These are phyloP conservation scores for Trichophyton schoenleinii DNA, from an alignment of 2,329 filamentous ascomycete species.

Conservation along the genomic window DNA sequence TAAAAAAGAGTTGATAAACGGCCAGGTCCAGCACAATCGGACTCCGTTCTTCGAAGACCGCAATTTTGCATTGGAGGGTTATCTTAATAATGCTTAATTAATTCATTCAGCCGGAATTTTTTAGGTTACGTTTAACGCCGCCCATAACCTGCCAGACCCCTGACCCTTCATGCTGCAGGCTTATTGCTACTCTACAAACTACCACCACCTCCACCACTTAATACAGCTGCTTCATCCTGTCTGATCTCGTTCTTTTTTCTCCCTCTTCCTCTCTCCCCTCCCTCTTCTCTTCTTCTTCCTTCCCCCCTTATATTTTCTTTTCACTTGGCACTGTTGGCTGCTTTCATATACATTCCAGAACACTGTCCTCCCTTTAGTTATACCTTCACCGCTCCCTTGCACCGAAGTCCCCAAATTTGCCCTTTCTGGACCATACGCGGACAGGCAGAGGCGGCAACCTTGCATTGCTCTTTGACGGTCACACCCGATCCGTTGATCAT, in stretches of 20 bases:
- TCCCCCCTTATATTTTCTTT: neutral
- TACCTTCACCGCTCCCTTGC: neutral
- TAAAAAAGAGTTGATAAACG: neutral
- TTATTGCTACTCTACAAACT: slow-evolving; percentile 10
- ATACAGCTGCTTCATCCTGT: neutral
- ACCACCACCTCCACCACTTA: slow-evolving; percentile 6
- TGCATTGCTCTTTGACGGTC: slow-evolving; percentile 2
- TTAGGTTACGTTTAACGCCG: slow-evolving; percentile 8
- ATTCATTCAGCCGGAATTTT: slow-evolving; percentile 5
- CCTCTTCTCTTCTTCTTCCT: neutral
- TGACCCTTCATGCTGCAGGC: slow-evolving; percentile 6
- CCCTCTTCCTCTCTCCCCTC: neutral
- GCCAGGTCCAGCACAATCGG: neutral
- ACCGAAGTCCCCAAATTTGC: neutral
- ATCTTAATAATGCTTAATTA: slow-evolving; percentile 5
- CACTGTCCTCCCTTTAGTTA: neutral
- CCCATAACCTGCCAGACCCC: slow-evolving; percentile 11
- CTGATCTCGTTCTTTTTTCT: slow-evolving; percentile 1
- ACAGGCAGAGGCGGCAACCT: neutral
- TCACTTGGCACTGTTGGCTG: neutral
- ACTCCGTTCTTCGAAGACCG: neutral
- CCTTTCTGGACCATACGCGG: neutral
- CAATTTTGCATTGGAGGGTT: neutral
- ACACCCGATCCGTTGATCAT: slow-evolving; percentile 5
- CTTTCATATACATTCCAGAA: neutral